Evolutionary conservation across 129 eudicot species (phyloP), one percentile per base, ranked within the genome.

Genomic region (Gnaphalium uliginosum): DNA sequence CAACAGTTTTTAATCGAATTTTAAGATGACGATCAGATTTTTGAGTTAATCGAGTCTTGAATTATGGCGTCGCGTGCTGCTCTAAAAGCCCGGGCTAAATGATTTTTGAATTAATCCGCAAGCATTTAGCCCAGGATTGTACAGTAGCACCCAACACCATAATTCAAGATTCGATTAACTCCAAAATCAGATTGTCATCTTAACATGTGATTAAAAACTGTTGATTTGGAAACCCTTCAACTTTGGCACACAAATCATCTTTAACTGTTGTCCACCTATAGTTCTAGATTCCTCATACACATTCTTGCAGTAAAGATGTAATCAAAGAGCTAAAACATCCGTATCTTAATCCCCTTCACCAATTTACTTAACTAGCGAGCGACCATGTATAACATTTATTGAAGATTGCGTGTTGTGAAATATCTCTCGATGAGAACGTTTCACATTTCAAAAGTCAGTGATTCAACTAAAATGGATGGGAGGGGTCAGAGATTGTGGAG

Each of bases 401-500:
- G 68, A 89, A 95, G 73, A 69, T 95, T 77, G 99, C 99, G 54
- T 97, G 99, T 25, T 95, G 99, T 86, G 89, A 86, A 71, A 89
- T 88, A 29, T 91, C 96, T 13, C 92, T 91, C 73, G 90, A 85
- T 79, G 89, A 85, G 26, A 90, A 86, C 83, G 83, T 82, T 66
- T 69, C 69, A 50, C 15, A 56, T 76, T 50, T 62, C 72, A 48
- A 79, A 71, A 51, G 62, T 70, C 69, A 81, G 48, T 21, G 67
- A 60, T 39, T 75, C 74, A 79, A 67, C 60, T 41, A 81, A 68
- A 69, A 79, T 87, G 90, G 70, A 73, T 59, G 90, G 87, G 48
- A 84, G 99, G 85, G 99, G 99, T 74, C 99, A 87, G 71, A 89
- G 90, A 75, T 81, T 95, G 83, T 95, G 99, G 99, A 90, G 96